A percentile compares a stretch with the other conserved stretches of the same genome.
Conservation (phyloP, 2,329 filamentous ascomycete species). For the Thielaviopsis populi region DNA sequence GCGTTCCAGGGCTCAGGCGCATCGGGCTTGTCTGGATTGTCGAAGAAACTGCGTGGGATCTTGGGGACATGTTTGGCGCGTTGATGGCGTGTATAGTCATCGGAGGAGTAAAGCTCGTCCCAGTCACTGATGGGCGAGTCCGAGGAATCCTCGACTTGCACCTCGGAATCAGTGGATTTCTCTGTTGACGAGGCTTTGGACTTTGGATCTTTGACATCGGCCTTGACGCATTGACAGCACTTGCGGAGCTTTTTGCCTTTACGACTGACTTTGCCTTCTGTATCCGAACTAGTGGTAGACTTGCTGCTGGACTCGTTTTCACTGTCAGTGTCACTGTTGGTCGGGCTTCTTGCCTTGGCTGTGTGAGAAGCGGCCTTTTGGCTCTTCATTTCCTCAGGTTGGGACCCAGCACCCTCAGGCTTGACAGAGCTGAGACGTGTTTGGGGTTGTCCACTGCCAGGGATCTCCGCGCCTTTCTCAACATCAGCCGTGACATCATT, state of each 20-base stretch:
- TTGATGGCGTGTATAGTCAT: constrained; percentile 41
- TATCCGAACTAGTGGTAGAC: not conserved
- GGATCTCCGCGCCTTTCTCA: not conserved
- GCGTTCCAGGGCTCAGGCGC: constrained; percentile 46
- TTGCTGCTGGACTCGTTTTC: not conserved
- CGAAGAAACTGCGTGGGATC: constrained; percentile 25
- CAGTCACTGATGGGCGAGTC: constrained; percentile 46
- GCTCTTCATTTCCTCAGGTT: not conserved
- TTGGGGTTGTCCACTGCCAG: not conserved
- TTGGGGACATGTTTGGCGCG: constrained; percentile 26
- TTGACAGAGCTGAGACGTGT: constrained; percentile 14
- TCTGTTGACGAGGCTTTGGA: not conserved
- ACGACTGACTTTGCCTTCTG: not conserved
- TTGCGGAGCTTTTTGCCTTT: not conserved
- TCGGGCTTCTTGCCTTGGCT: not conserved
- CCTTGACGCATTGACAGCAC: not conserved
- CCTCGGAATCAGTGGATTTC: not conserved
- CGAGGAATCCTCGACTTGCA: constrained; percentile 33
- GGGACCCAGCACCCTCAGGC: not conserved
- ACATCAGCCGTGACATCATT: constrained; percentile 12
- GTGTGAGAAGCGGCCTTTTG: not conserved
- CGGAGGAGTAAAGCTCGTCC: constrained; percentile 43
- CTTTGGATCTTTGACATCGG: not conserved
- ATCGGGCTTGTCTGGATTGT: constrained; percentile 43
- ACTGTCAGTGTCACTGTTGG: not conserved